Evolutionary conservation across 1,139 yeast species (phyloP), one percentile per base, ranked within the genome.

Genomic region (Waltiozyma solani): DNA sequence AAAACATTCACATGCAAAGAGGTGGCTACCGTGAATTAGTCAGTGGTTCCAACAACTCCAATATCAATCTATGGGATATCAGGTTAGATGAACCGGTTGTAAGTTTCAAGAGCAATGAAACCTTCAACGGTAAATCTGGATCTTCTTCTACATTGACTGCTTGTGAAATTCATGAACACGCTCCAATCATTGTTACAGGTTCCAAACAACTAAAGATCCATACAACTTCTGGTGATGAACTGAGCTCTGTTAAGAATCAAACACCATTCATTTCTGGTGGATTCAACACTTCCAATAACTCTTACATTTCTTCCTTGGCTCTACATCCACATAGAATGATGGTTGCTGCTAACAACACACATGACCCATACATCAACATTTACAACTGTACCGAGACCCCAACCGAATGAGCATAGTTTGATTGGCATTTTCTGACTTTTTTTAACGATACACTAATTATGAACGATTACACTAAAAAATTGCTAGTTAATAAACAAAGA

Each of bases 281-380:
- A 13, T 58, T 60, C 62, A 67, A 60, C 64, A 48, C 62, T 23
- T 60, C 56, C 32, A 59, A 56, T 36, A 54, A 59, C 47, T 60
- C 67, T 51, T 81, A 78, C 50, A 67, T 85, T 39, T 76, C 89
- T 6, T 67, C 77, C 12, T 60, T 87, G 44, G 69, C 81, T 0
- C 76, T 91, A 58, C 99, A 91, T 57, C 99, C 99, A 2, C 98
- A 93, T 57, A 67, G 93, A 46, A 85, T 91, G 95, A 76, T 85
- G 73, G 58, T 91, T 57, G 97, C 96, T 1, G 84, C 86, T 1
- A 80, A 82, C 51, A 83, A 83, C 54, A 73, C 79, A 41, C 95
- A 84, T 53, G 95, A 84, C 53, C 71, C 89, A 1, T 74, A 73
- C 47, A 78, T 89, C 36, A 76, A 76, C 48, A 64, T 89, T 21